Conservation (phyloP, 441 rosid genomes). For the Geranium incanum region DNA sequence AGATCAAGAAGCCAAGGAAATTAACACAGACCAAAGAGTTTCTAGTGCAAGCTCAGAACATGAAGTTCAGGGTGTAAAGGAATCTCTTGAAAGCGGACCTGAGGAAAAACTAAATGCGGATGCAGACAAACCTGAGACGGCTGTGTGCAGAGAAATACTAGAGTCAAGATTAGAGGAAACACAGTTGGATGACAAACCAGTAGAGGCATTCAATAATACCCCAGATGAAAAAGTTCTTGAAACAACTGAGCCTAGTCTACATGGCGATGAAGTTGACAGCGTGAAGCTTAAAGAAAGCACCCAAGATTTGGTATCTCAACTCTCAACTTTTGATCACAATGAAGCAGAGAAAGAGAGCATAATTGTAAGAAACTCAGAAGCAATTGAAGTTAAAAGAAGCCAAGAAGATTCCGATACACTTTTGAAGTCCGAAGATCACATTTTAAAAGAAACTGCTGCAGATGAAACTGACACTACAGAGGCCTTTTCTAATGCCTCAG, state of each 20-base stretch:
- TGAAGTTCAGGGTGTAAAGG: conserved; percentile 5
- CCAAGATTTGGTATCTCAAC: conserved; percentile 7
- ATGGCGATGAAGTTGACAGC: not conserved
- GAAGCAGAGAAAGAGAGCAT: conserved; percentile 8
- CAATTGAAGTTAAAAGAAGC: not conserved
- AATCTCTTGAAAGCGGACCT: not conserved
- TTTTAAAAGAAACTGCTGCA: conserved; percentile 9
- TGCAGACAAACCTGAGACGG: not conserved
- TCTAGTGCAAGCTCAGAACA: not conserved
- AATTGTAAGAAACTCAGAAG: not conserved
- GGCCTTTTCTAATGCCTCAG: conserved; percentile 3
- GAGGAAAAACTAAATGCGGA: conserved; percentile 4
- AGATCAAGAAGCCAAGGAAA: conserved; percentile 6
- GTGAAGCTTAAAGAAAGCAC: not conserved
- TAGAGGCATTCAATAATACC: not conserved
- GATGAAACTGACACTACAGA: conserved; percentile 2
- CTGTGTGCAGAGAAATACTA: not conserved
- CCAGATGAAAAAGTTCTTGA: not conserved
- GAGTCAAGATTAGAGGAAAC: not conserved
- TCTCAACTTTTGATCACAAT: conserved; percentile 9
- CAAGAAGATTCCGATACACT: conserved; percentile 2
- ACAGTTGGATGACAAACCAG: not conserved
- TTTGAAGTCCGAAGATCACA: not conserved
- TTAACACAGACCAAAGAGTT: conserved; percentile 8
- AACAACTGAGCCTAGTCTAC: conserved; percentile 12